Percentiles rank a stretch among this genome's conserved stretches.
These are phyloP conservation scores for Auriscalpium orientale DNA, from an alignment of 768 basidiomycete genomes.

Conservation along the genomic window DNA sequence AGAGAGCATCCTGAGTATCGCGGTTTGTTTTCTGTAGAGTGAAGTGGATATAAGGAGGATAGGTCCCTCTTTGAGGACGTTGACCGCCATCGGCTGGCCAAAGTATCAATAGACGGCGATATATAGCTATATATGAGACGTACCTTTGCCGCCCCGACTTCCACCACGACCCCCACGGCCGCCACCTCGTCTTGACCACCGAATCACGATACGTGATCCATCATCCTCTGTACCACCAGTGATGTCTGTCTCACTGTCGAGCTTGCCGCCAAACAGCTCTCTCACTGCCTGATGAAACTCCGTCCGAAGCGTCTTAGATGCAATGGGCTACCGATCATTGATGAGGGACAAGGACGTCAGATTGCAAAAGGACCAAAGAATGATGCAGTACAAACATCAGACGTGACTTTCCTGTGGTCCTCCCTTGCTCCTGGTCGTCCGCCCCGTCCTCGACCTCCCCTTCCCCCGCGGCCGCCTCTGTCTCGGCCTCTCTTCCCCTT, in stretches of 20 bases:
- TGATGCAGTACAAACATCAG: slow-evolving; percentile 53
- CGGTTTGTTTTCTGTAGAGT: slow-evolving; percentile 96
- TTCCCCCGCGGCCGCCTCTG: slow-evolving; percentile 36
- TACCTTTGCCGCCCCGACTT: slow-evolving; percentile 19
- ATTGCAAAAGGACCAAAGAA: slow-evolving; percentile 6
- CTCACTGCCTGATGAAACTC: slow-evolving; percentile 77
- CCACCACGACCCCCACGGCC: slow-evolving; percentile 43
- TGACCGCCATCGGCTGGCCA: slow-evolving; percentile 25
- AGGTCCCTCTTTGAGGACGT: slow-evolving; percentile 51
- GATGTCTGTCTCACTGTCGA: slow-evolving; percentile 75
- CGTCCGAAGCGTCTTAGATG: slow-evolving; percentile 73
- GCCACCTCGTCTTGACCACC: slow-evolving; percentile 55
- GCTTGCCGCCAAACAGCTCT: slow-evolving; percentile 71
- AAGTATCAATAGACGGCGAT: neutral
- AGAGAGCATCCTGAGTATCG: slow-evolving; percentile 91
- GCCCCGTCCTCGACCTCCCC: slow-evolving; percentile 39
- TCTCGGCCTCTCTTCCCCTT: slow-evolving; percentile 35
- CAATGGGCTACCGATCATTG: slow-evolving; percentile 55
- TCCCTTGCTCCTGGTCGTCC: slow-evolving; percentile 37
- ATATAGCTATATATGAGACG: neutral
- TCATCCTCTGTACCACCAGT: slow-evolving; percentile 43
- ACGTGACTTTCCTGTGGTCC: slow-evolving; percentile 70
- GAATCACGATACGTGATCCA: slow-evolving; percentile 73
- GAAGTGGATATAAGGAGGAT: slow-evolving; percentile 90
- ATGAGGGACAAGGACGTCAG: neutral